Conservation (phyloP, 1,139 yeast genomes). For the Zygotorulaspora mrakii region DNA sequence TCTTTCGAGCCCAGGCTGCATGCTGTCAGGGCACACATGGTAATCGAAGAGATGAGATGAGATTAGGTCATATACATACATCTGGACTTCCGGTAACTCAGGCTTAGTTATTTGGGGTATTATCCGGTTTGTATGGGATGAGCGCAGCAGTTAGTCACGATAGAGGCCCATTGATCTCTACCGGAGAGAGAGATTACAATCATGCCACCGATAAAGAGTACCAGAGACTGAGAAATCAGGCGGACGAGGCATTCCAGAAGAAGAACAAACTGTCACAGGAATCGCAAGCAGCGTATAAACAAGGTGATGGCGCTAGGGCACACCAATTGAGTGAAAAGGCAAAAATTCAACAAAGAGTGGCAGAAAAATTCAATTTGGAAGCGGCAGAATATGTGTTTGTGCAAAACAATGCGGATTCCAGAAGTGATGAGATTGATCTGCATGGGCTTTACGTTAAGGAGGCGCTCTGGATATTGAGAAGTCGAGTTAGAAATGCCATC, state of each 20-base stretch:
- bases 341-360: constrained; percentile 54
- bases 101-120: too few species aligned
- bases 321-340: constrained; percentile 68
- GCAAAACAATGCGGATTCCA: constrained; percentile 83
- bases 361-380: constrained; percentile 65
- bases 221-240: constrained; percentile 59
- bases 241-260: constrained; percentile 61
- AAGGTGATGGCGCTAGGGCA: constrained; percentile 71
- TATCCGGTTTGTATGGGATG: too few species aligned
- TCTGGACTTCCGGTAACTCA: too few species aligned
- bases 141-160: constrained; percentile 12
- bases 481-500: constrained; percentile 65
- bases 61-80: not conserved
- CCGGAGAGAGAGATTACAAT: constrained; percentile 49
- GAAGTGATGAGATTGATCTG: constrained; percentile 80
- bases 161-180: constrained; percentile 12
- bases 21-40: not conserved
- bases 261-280: constrained; percentile 55
- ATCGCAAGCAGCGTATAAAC: constrained; percentile 72
- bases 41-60: constrained; percentile 1
- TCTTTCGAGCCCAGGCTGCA: not conserved
- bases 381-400: constrained; percentile 91
- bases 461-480: constrained; percentile 72
- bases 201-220: constrained; percentile 70
- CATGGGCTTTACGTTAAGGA: constrained; percentile 91